Percentiles rank a stretch among this genome's conserved stretches.
Evolutionary conservation across 2,329 filamentous ascomycete species (phyloP).

Genomic region (Pestalotiopsis sp.): DNA sequence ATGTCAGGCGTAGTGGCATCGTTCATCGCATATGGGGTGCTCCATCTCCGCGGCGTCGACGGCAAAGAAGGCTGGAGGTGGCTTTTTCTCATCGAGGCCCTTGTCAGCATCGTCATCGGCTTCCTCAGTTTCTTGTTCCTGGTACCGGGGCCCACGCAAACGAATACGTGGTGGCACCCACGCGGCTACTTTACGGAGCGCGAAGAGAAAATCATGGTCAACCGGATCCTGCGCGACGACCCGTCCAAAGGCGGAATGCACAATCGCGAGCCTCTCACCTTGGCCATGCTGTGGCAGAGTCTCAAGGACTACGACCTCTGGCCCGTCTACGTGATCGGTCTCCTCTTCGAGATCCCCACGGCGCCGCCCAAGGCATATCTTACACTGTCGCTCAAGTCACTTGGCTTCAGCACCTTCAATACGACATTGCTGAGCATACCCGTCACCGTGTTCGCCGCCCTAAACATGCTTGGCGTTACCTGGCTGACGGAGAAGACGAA

Average conservation of each 20-base stretch:
- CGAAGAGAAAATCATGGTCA: conserved; percentile 70
- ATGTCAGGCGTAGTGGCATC: conserved; percentile 5
- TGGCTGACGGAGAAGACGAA: conserved; percentile 35
- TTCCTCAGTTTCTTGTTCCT: conserved; percentile 58
- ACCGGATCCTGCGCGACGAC: conserved; percentile 62
- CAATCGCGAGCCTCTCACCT: conserved; percentile 55
- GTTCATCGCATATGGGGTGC: conserved; percentile 50
- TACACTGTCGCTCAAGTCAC: conserved; percentile 47
- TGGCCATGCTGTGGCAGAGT: conserved; percentile 50
- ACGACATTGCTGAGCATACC: conserved; percentile 44
- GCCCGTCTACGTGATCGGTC: conserved; percentile 57
- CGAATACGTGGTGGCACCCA: conserved; percentile 57
- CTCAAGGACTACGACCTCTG: conserved; percentile 64
- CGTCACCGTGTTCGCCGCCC: background rate
- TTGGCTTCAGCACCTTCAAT: conserved; percentile 51
- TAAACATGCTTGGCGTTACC: conserved; percentile 27
- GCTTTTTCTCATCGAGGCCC: conserved; percentile 49
- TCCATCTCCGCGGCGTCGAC: conserved; percentile 55
- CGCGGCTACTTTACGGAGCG: conserved; percentile 65
- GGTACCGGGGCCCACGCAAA: conserved; percentile 65
- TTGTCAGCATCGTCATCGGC: conserved; percentile 40
- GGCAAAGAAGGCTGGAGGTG: conserved; percentile 61
- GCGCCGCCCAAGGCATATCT: conserved; percentile 47
- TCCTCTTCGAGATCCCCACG: conserved; percentile 46
- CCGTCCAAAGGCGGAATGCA: conserved; percentile 65